These are phyloP conservation scores for Volvariella surrecta DNA, from an alignment of 1,284 basidiomycete genomes.

Conservation along the genomic window DNA sequence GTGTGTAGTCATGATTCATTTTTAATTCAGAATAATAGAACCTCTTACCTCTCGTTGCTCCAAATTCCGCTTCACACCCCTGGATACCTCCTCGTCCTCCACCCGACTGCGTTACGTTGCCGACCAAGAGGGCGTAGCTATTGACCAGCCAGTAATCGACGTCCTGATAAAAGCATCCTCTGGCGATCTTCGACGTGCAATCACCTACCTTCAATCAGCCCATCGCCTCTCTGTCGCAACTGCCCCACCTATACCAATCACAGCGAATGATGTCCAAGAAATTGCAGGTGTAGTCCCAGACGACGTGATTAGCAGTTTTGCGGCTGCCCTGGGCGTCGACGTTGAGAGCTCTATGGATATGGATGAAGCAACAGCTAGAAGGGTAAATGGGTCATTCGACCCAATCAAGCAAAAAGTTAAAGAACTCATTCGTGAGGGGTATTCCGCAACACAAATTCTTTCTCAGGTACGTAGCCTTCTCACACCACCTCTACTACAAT, in stretches of 20 bases:
- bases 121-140: conserved; percentile 42
- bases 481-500: not conserved
- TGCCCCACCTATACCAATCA: conserved; percentile 64
- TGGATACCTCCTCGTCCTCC: conserved; percentile 74
- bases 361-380: conserved; percentile 24
- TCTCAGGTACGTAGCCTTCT: conserved; percentile 56
- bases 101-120: conserved; percentile 81
- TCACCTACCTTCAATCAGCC: conserved; percentile 97
- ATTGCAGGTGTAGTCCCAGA: conserved; percentile 95
- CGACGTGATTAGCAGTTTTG: conserved; percentile 62
- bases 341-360: conserved; percentile 42
- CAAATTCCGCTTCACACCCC: conserved; percentile 96
- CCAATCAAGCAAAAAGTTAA: conserved; percentile 69
- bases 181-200: conserved; percentile 95
- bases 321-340: conserved; percentile 72
- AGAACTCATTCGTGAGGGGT: conserved; percentile 79
- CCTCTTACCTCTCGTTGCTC: conserved; percentile 98
- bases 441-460: conserved; percentile 87
- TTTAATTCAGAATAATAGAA: conserved; percentile 91
- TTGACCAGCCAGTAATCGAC: conserved; percentile 49
- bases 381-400: conserved; percentile 46
- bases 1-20: too few relatives aligned
- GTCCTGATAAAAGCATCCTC: conserved; percentile 76
- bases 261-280: conserved; percentile 79
- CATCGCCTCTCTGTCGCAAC: conserved; percentile 75